Evolutionary conservation across 345 rosid genomes (phyloP), one percentile per base, ranked within the genome.

Genomic region (Linum tenue): DNA sequence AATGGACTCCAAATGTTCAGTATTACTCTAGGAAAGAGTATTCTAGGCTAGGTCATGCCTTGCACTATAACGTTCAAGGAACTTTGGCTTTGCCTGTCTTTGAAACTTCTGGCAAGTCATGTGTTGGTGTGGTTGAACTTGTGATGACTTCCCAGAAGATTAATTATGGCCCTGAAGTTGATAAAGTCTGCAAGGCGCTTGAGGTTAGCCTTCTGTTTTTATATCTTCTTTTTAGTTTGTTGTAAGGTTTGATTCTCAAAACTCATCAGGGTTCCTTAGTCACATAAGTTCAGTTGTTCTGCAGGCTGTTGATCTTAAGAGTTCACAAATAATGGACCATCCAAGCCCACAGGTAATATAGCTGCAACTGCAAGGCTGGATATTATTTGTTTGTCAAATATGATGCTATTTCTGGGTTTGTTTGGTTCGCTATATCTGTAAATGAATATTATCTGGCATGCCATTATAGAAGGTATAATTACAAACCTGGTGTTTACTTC

Each of bases 101-200:
- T 77, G 95, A 92, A 69, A 86, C 86, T 37, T 80, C 89, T 0
- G 86, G 86, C 63, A 91, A 85, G 80, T 73, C 81, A 11, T 92
- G 97, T 83, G 89, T 92, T 62, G 98, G 81, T 56, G 96, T 92
- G 14, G 82, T 92, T 61, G 98, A 92, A 76, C 96, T 92, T 56
- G 85, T 92, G 67, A 73, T 82, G 95, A 92, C 89, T 71, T 87
- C 96, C 55, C 89, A 81, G 63, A 86, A 81, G 85, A 81, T 92
- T 59, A 86, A 89, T 73, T 89, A 90, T 68, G 91, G 88, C 14
- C 90, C 97, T 11, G 98, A 86, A 83, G 97, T 87, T 73, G 97
- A 90, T 70, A 92, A 89, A 86, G 91, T 92, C 70, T 87, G 97
- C 88, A 92, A 87, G 82, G 98, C 98, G 53, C 96, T 92, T 57